Evolutionary conservation across 164 flowering plant genomes (phyloP), one percentile per base, ranked within the genome.

Genomic region (Vitis rupestris): DNA sequence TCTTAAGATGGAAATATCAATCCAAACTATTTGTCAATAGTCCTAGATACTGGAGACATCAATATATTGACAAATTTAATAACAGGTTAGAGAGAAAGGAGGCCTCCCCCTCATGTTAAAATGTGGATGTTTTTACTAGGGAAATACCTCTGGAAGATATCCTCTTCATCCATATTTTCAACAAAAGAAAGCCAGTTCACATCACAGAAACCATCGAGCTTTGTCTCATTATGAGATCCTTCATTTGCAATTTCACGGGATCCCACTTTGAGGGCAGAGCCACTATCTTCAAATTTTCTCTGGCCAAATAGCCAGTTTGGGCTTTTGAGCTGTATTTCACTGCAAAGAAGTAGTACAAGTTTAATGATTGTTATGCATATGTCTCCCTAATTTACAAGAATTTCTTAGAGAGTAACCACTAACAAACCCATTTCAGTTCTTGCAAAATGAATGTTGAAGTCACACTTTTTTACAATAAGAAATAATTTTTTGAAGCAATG

Each of bases 231-330:
- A 11, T 65, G 70, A 50, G 83, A 60, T 52, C 65, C 78, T 49
- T 76, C 79, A 65, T 65, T 78, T 48, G 69, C 70, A 70, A 52
- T 70, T 73, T 88, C 91, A 53, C 55, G 59, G 67, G 84, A 61
- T 44, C 73, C 62, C 75, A 63, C 74, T 79, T 87, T 94, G 29
- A 85, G 66, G 9, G 76, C 82, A 72, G 88, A 62, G 55, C 68
- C 83, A 77, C 73, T 81, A 52, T 85, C 98, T 64, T 90, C 97
- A 60, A 70, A 80, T 77, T 92, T 94, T 71, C 93, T 88, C 84
- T 91, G 94, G 67, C 99, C 99, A 81, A 93, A 95, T 49, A 95
- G 87, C 99, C 99, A 95, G 74, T 95, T 95, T 49, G 99, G 98
- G 72, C 93, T 93, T 78, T 87, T 95, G 65, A 95, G 94, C 74